Evolutionary conservation across 345 rosid species (phyloP).

Genomic region (Aethionema arabicum): DNA sequence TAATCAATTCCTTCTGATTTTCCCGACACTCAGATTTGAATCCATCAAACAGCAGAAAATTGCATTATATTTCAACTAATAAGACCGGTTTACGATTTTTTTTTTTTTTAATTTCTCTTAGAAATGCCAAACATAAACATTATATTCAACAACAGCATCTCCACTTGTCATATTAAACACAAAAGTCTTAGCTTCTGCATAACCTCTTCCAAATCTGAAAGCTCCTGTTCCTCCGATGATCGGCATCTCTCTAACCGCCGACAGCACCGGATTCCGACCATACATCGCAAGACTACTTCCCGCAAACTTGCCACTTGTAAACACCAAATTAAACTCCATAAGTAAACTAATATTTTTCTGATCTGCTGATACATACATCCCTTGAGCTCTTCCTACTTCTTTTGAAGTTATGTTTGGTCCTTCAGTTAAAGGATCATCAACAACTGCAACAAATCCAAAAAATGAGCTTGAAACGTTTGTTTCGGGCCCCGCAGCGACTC

Average conservation of each 20-base stretch:
- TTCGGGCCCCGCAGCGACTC: neutral
- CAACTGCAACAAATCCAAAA: slow-evolving; percentile 43
- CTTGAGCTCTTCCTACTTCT: slow-evolving; percentile 55
- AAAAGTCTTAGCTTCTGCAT: slow-evolving; percentile 42
- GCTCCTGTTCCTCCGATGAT: slow-evolving; percentile 54
- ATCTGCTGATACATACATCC: slow-evolving; percentile 37
- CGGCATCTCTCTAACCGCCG: slow-evolving; percentile 51
- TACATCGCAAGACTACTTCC: slow-evolving; percentile 48
- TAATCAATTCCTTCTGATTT: too few species aligned
- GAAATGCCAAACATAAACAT: slow-evolving; percentile 33
- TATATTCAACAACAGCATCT: slow-evolving; percentile 50
- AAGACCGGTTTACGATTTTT: too few species aligned
- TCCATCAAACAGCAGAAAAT: too few species aligned
- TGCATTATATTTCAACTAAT: too few species aligned
- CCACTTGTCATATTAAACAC: slow-evolving; percentile 35
- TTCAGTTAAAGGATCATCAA: slow-evolving; percentile 46
- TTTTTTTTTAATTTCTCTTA: too few species aligned
- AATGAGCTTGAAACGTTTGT: slow-evolving; percentile 38
- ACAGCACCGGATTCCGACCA: slow-evolving; percentile 39
- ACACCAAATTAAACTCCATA: slow-evolving; percentile 45
- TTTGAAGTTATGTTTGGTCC: slow-evolving; percentile 45
- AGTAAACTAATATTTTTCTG: slow-evolving; percentile 37
- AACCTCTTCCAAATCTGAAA: slow-evolving; percentile 55
- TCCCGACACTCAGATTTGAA: too few species aligned
- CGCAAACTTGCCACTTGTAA: slow-evolving; percentile 43